Percentiles rank a stretch among this genome's conserved stretches.
These are phyloP conservation scores for Pichia ethanolica DNA, from an alignment of 805 yeast species.

Conservation along the genomic window DNA sequence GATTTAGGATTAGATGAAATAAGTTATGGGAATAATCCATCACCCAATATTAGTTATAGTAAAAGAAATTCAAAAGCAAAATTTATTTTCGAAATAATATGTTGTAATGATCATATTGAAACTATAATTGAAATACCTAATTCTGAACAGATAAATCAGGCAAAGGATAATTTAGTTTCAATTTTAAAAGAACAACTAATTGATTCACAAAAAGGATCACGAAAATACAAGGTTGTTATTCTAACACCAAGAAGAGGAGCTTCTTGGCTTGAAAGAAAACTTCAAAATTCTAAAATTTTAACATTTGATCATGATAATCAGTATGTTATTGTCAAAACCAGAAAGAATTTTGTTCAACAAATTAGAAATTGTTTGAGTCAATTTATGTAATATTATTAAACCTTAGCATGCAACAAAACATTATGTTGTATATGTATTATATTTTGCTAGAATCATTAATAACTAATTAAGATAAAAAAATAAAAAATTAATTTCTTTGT, in stretches of 20 bases:
- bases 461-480: too few species aligned
- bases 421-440: too few species aligned
- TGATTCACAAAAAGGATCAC: not conserved
- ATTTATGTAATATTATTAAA: not conserved
- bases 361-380: not conserved
- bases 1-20: conserved; percentile 4
- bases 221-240: conserved; percentile 4
- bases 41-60: not conserved
- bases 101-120: not conserved
- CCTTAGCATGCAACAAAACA: too few species aligned
- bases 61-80: too few species aligned
- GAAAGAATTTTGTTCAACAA: not conserved
- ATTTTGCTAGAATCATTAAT: too few species aligned
- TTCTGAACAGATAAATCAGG: too few species aligned
- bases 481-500: too few species aligned
- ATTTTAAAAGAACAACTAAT: not conserved
- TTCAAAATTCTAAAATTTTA: not conserved
- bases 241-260: conserved; percentile 7
- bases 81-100: not conserved
- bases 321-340: conserved; percentile 1
- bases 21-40: not conserved
- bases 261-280: conserved; percentile 7
- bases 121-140: conserved; percentile 2
- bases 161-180: not conserved
- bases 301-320: not conserved